Conservation (phyloP, 1,284 basidiomycete species). For the Trichosporon inkin region DNA sequence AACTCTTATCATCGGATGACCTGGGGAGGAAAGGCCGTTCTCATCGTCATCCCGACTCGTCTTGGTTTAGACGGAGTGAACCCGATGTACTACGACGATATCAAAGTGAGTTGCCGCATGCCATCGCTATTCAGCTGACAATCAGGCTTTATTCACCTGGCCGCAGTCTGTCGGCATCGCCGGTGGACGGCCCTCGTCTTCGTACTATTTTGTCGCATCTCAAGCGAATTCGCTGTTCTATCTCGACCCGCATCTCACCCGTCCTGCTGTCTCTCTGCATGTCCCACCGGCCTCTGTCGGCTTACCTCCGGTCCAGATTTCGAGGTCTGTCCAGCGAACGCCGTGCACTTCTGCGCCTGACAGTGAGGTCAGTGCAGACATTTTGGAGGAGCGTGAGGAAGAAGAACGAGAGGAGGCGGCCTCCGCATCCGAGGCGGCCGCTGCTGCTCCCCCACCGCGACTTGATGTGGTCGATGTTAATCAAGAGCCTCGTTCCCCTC, state of each 20-base stretch:
- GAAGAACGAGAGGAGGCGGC: conserved; percentile 18
- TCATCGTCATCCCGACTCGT: conserved; percentile 80
- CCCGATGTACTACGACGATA: conserved; percentile 86
- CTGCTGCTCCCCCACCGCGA: conserved; percentile 12
- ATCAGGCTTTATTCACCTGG: conserved; percentile 77
- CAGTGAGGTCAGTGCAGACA: conserved; percentile 5
- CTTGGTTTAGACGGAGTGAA: conserved; percentile 90
- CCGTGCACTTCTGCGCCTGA: conserved; percentile 1
- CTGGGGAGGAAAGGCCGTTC: conserved; percentile 81
- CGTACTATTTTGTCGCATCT: conserved; percentile 93
- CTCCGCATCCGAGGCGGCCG: not conserved
- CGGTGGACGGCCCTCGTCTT: conserved; percentile 88
- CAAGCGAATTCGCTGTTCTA: conserved; percentile 90
- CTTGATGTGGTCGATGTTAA: conserved; percentile 40
- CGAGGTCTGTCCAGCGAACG: not conserved
- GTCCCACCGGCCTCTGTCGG: conserved; percentile 53
- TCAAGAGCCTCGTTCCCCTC: conserved; percentile 16
- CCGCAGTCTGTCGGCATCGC: conserved; percentile 95
- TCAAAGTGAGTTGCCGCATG: conserved; percentile 61
- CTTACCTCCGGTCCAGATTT: not conserved
- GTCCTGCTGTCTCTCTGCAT: conserved; percentile 72
- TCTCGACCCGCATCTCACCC: conserved; percentile 88
- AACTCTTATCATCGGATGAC: conserved; percentile 15
- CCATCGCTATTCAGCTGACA: not conserved
- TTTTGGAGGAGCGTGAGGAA: conserved; percentile 13